Percentiles rank a stretch among this genome's conserved stretches.
phyloP scores from a whole-genome alignment of 345 rosid genomes.

The Geranium rotundifolium region DNA sequence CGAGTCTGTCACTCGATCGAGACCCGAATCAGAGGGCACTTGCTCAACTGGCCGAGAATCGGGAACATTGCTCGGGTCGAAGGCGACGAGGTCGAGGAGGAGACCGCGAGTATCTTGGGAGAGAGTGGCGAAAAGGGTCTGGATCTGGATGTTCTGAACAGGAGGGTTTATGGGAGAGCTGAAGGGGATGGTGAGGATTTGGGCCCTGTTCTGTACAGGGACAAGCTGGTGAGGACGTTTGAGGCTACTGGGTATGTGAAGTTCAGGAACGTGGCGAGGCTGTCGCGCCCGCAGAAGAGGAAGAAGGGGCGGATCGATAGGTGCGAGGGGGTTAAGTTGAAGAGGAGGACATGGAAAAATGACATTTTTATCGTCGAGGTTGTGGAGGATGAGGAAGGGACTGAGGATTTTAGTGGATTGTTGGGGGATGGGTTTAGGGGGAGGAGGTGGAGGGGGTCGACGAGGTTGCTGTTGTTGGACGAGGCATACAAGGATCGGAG shows the following conservation, averaged over 20 bases:
- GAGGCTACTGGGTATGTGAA: constrained; percentile 52
- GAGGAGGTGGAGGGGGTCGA: constrained; percentile 67
- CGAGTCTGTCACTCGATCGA: constrained; percentile 52
- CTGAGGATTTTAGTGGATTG: constrained; percentile 50
- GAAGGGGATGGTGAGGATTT: constrained; percentile 39
- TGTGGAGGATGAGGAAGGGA: constrained; percentile 26
- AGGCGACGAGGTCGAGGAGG: constrained; percentile 60
- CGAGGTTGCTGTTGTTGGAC: constrained; percentile 84
- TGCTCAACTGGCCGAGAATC: constrained; percentile 75
- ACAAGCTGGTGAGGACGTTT: constrained; percentile 47
- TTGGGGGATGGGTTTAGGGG: constrained; percentile 58
- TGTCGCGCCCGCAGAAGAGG: constrained; percentile 58
- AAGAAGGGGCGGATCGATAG: constrained; percentile 22
- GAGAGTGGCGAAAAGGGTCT: constrained; percentile 11
- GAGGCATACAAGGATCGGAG: constrained; percentile 41
- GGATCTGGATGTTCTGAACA: constrained; percentile 21
- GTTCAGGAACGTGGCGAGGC: constrained; percentile 71
- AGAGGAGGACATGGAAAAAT: constrained; percentile 23
- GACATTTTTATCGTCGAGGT: constrained; percentile 51
- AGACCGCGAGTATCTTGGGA: constrained; percentile 24
- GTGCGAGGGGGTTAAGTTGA: constrained; percentile 17
- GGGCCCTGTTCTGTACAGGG: constrained; percentile 54
- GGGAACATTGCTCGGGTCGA: constrained; percentile 67
- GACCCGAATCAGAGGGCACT: constrained; percentile 75
- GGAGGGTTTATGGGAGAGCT: constrained; percentile 36